These are phyloP conservation scores for Monilinia vaccinii-corymbosi DNA, from an alignment of 2,329 filamentous ascomycete genomes.

Conservation along the genomic window DNA sequence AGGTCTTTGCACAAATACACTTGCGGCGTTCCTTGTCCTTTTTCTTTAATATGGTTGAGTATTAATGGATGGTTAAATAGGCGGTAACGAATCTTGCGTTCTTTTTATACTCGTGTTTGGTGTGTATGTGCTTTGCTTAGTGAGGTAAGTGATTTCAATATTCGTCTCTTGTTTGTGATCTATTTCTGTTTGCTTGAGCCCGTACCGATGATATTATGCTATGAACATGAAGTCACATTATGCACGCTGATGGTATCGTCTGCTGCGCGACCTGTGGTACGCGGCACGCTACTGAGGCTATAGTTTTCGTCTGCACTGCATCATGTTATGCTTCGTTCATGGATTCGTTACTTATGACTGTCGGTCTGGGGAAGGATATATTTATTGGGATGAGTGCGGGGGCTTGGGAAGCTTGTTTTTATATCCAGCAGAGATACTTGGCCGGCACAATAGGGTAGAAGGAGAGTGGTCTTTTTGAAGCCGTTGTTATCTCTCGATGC, in stretches of 20 bases:
- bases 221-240: neutral
- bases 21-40: constrained; percentile 6
- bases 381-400: neutral
- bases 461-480: neutral
- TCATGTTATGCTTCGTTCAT: too few relatives aligned
- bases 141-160: neutral
- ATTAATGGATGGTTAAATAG: constrained; percentile 3
- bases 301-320: too few relatives aligned
- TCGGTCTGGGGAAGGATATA: neutral
- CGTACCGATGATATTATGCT: neutral
- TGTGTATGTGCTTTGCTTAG: neutral
- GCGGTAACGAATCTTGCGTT: neutral
- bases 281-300: too few relatives aligned
- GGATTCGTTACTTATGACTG: neutral
- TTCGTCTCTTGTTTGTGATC: neutral
- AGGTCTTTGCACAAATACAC: constrained; percentile 8
- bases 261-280: too few relatives aligned
- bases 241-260: too few relatives aligned
- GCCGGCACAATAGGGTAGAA: neutral
- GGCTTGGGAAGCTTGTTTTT: neutral
- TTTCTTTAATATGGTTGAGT: constrained; percentile 4
- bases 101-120: neutral
- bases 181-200: neutral
- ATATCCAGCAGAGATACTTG: neutral
- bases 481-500: neutral